Base-by-base conservation (phyloP, 768 basidiomycete species). In the Panaeolus papilionaceus region DNA sequence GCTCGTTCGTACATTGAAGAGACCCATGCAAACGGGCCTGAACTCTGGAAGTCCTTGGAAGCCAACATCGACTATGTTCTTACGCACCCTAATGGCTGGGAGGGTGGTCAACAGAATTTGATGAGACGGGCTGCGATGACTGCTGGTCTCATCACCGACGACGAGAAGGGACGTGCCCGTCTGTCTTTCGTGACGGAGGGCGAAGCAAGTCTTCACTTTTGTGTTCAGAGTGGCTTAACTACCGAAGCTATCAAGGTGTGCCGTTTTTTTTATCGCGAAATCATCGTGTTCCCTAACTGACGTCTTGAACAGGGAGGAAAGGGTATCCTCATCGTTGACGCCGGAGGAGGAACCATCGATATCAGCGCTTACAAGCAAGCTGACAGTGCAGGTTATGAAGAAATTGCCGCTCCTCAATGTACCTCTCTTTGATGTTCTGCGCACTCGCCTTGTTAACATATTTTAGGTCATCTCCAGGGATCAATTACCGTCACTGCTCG, bases 71-170 rank as follows among this genome's bases (percentile, higher is more conserved):
- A 86, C 42, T 85, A 82, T 68, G 79, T 89, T 7, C 79, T 89
- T 20, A 81, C 83, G 1, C 88, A 89, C 68, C 88, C 88, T 10
- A 89, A 89, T 68, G 88, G 86, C 0, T 89, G 88, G 88, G 88
- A 84, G 65, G 85, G 85, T 0, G 72, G 71, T 0, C 88, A 90
- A 67, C 88, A 89, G 70, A 75, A 72, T 14, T 77, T 81, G 70
- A 85, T 89, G 78, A 81, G 88, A 2, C 72, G 74, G 26, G 88
- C 88, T 0, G 86, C 86, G 0, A 73, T 82, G 9, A 65, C 75
- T n/a, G 89, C 85, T 0, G 85, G 86, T 10, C 79, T 90, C 18
- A 76, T 89, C 12, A 73, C 80, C 0, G 73, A 81, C 62, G 77
- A 73, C 0, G 66, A 72, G 3, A 78, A 78, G 9, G 82, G 79